These are phyloP conservation scores for Phytopythium sindhum DNA, from an alignment of 352 stramenopile species.

Conservation along the genomic window DNA sequence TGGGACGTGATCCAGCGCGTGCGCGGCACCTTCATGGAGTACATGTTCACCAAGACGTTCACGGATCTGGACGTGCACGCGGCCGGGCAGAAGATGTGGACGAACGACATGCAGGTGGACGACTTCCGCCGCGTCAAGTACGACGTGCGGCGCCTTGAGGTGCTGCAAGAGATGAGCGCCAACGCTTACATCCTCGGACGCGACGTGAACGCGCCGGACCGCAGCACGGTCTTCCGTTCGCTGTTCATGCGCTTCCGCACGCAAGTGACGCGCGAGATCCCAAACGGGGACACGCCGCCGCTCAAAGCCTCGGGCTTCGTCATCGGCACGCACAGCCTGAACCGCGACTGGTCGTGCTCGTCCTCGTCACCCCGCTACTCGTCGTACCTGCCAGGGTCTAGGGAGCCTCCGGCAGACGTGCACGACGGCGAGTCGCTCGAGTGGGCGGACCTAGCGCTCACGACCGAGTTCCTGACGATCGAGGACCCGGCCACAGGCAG, in stretches of 20 bases:
- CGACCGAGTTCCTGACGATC: constrained; percentile 40
- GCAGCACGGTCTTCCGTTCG: constrained; percentile 26
- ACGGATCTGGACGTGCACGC: constrained; percentile 18
- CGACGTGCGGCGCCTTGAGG: constrained; percentile 29
- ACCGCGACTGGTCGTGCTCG: constrained; percentile 19
- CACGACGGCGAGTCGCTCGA: constrained; percentile 19
- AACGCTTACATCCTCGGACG: constrained; percentile 33
- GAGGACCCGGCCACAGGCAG: constrained; percentile 24
- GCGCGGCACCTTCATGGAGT: constrained; percentile 29
- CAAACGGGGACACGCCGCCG: constrained; percentile 11
- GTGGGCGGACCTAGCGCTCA: constrained; percentile 42
- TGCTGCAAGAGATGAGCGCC: constrained; percentile 26
- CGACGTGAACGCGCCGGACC: constrained; percentile 31
- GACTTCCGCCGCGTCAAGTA: constrained; percentile 35
- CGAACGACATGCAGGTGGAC: constrained; percentile 35
- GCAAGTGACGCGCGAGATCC: constrained; percentile 19
- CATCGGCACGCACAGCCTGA: constrained; percentile 42
- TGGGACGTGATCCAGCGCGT: constrained; percentile 37
- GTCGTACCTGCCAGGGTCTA: neutral
- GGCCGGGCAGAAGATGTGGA: constrained; percentile 39
- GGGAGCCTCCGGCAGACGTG: constrained; percentile 6
- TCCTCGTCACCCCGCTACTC: neutral
- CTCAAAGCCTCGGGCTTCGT: constrained; percentile 36
- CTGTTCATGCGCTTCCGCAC: constrained; percentile 40
- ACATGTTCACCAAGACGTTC: constrained; percentile 37